phyloP scores from a whole-genome alignment of 2,329 filamentous ascomycete genomes.

The Lizonia empirigonia region DNA sequence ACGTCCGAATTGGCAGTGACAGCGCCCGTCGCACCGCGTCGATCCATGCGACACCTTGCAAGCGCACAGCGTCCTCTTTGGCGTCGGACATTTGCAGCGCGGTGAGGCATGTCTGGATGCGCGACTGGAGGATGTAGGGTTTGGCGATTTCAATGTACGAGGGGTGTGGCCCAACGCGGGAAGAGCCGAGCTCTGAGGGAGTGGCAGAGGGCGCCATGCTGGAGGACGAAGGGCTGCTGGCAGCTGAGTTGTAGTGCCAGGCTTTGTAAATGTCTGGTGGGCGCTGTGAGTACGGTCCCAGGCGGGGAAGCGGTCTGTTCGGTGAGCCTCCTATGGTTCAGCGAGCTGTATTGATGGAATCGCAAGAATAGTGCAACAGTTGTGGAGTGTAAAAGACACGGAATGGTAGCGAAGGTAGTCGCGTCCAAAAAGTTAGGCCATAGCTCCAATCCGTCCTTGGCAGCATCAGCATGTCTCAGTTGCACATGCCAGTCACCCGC shows the following conservation, averaged over 20 bases:
- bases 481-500: conserved; percentile 10
- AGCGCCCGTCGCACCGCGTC: conserved; percentile 80
- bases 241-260: background rate
- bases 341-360: background rate
- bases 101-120: conserved; percentile 73
- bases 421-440: conserved; percentile 11
- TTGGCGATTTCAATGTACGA: conserved; percentile 68
- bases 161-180: conserved; percentile 60
- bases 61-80: conserved; percentile 77
- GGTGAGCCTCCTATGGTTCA: conserved; percentile 10
- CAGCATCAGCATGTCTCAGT: conserved; percentile 4
- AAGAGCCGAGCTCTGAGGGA: conserved; percentile 29
- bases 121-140: conserved; percentile 83
- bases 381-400: background rate
- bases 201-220: conserved; percentile 41
- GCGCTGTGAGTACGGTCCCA: conserved; percentile 11
- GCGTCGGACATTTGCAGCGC: conserved; percentile 74
- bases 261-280: background rate
- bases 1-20: conserved; percentile 85
- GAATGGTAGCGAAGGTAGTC: background rate
- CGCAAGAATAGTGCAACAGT: background rate
- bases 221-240: background rate
- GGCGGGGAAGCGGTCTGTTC: conserved; percentile 9
- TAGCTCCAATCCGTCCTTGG: conserved; percentile 15
- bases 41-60: conserved; percentile 89